A percentile compares a stretch with the other conserved stretches of the same genome.
Evolutionary conservation across 495 filamentous ascomycete species (phyloP).

Genomic region (Bacidia gigantensis): DNA sequence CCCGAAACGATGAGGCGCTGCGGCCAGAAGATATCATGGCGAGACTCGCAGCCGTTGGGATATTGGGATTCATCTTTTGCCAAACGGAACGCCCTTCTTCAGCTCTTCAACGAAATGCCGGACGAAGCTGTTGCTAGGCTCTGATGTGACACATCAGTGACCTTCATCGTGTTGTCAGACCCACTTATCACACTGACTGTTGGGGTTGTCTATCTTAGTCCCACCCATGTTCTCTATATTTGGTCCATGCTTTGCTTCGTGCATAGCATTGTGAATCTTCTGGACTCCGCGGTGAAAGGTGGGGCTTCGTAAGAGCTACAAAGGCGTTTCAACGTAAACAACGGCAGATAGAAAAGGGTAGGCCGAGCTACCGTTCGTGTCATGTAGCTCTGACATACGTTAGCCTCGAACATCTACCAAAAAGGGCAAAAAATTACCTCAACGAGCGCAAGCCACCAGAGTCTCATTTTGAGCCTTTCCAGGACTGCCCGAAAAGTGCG

Average conservation of each 20-base stretch:
- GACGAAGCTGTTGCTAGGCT: slow-evolving; percentile 32
- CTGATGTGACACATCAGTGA: slow-evolving; percentile 12
- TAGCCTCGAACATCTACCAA: slow-evolving; percentile 1
- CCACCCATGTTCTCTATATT: slow-evolving; percentile 46
- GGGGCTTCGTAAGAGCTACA: slow-evolving; percentile 45
- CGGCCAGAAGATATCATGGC: too few species aligned
- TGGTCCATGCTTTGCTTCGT: slow-evolving; percentile 37
- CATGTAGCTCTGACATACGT: slow-evolving; percentile 18
- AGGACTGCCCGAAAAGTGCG: not conserved
- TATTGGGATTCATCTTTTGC: not conserved
- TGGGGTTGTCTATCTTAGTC: slow-evolving; percentile 32
- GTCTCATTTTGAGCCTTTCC: not conserved
- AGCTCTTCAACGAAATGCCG: slow-evolving; percentile 46
- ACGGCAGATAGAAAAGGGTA: slow-evolving; percentile 1
- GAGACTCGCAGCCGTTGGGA: too few species aligned
- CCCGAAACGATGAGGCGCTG: too few species aligned
- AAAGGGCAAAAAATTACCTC: not conserved
- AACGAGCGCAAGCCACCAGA: not conserved
- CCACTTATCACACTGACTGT: slow-evolving; percentile 26
- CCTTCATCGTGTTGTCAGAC: not conserved
- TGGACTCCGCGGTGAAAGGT: slow-evolving; percentile 47
- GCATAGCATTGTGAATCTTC: slow-evolving; percentile 38
- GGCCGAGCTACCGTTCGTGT: not conserved
- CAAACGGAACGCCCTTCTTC: slow-evolving; percentile 18
- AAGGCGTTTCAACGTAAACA: slow-evolving; percentile 13